Base-by-base conservation (phyloP, 2,329 filamentous ascomycete species). In the Fusarium xyrophilum region DNA sequence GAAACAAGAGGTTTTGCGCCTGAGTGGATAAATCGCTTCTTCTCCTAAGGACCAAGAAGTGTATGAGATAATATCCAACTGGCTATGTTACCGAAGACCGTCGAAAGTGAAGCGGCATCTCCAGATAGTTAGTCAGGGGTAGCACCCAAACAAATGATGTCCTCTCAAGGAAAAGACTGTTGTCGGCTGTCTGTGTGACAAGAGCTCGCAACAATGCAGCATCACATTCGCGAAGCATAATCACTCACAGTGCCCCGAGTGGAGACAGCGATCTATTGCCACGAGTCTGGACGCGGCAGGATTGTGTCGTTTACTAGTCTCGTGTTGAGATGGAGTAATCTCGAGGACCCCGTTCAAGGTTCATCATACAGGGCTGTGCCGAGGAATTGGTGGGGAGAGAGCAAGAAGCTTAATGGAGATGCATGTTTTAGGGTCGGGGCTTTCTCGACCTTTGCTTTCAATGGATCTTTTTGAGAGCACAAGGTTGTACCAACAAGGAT, bases 401-500 rank as follows among this genome's bases (percentile, higher is more conserved):
- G 57, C 35, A 67, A 69, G 65, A 71, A 71, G 68, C 68, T 69
- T 71, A 68, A 71, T 38, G 56, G 62, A 39, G 51, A 70, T 70
- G 68, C 64, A 70, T 65, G 67, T 55, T 66, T 70, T 69, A 60
- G 63, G 32, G 53, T 52, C 67, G 65, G 57, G 68, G 50, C 50
- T 47, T 71, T 70, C 60, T 60, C 32, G 32, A 43, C 53, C 51
- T 63, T 36, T 61, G 47, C 40, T 35, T 48, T 56, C 53, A 42
- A 64, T 42, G 59, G 63, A 51, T 38, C 53, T 57, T 56, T 62
- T 40, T 62, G 55, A 65, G 57, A 52, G 50, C 60, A 65, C 60
- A 65, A 48, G 39, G 59, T 44, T 47, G 33, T 58, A 40, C 50
- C 39, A 56, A 56, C 57, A 67, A 55, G 62, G 68, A 63, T 63